A percentile compares a stretch with the other conserved stretches of the same genome.
These are phyloP conservation scores for Citrus trifoliata DNA, from an alignment of 345 rosid genomes.

Conservation along the genomic window DNA sequence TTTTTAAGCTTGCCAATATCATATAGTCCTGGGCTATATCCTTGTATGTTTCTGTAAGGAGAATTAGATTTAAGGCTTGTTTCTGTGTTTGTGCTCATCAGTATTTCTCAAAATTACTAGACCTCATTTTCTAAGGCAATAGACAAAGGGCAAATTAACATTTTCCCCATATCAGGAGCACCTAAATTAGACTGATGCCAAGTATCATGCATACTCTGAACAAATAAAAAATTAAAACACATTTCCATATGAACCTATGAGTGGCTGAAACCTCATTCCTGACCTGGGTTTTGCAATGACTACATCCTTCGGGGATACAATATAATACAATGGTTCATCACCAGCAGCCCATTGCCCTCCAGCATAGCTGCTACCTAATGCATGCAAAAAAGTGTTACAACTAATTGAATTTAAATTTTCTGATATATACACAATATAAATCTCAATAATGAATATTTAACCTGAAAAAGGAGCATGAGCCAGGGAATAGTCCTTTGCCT, in stretches of 20 bases:
- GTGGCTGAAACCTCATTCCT: conserved; percentile 14
- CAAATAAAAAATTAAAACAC: background rate
- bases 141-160: background rate
- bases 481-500: conserved; percentile 95
- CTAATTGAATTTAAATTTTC: conserved; percentile 17
- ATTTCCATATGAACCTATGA: background rate
- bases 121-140: background rate
- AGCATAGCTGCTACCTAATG: conserved; percentile 93
- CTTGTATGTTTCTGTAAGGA: too few species aligned
- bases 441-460: conserved; percentile 25
- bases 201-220: background rate
- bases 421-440: conserved; percentile 13
- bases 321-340: conserved; percentile 90
- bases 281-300: conserved; percentile 99
- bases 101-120: background rate
- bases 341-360: conserved; percentile 99
- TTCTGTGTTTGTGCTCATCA: background rate
- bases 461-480: conserved; percentile 99
- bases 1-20: too few species aligned
- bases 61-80: too few species aligned
- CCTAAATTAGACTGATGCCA: background rate
- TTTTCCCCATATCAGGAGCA: background rate
- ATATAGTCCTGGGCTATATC: too few species aligned
- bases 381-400: conserved; percentile 19
- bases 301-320: conserved; percentile 97